Base-by-base conservation (phyloP, 495 filamentous ascomycete species). In the Trichocladium antarcticum region DNA sequence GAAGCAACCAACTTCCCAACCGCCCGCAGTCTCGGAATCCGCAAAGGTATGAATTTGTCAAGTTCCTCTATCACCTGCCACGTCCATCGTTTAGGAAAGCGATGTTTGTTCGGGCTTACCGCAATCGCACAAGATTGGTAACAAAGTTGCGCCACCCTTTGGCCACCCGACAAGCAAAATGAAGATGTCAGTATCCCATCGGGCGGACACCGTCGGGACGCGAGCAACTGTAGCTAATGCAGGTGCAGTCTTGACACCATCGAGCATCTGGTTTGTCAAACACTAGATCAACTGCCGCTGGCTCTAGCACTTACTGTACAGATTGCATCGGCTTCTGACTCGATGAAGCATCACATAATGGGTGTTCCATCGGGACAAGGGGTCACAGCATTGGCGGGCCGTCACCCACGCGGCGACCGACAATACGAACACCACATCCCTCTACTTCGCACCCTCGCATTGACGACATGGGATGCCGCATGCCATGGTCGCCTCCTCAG, bases 361-460 rank as follows among this genome's bases (percentile, higher is more conserved):
- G 20, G 32, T 27, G 29, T 10, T 24, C 31, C 32, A 15, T 37
- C 6, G 16, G 24, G 28, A 9, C 27, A 10, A 39, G 32, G 45
- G 27, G 15, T 17, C 39, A 49, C 47, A 14, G 21, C 47, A 49
- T 14, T 34, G 31, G 10, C 31, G 38, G 46, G 27, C 29, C 46
- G 46, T 27, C 24, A 27, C 24, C 24, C 29, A 27, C 21, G 37
- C 21, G 16, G 37, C 15, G n/a, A 28, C 28, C 19, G 24, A 15
- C 28, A 35, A 35, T 3, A 37, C 29, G 21, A 11, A 17, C 29
- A 49, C 37, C 34, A 42, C 21, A 37, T 49, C 37, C 12, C 38
- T 41, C 46, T 27, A 27, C 24, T 5, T 4, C 37, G 28, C 37
- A 12, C 42, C 8, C 12, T 19, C 42, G 37, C 46, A 42, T 27